Base-by-base conservation (phyloP, 176 grass and related monocot species). In the Carex pumila region DNA sequence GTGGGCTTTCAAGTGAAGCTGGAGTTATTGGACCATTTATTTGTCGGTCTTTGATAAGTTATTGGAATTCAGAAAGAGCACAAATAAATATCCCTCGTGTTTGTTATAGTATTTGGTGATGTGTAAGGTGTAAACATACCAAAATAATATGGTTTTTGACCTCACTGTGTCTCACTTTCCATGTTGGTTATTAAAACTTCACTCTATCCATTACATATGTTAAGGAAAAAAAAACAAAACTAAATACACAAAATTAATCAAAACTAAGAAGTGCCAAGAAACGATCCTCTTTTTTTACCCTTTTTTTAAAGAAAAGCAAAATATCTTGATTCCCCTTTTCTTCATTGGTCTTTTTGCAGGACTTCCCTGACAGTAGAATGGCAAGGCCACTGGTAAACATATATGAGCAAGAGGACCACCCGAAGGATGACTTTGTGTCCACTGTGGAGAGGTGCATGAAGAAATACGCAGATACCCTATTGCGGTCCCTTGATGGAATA, bases 361-460 rank as follows among this genome's bases (percentile, higher is more conserved):
- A 95, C 82, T 89, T 88, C 13, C 89, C 87, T 61, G 91, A 95
- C 11, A 87, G 71, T 81, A 93, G 88, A 25, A 86, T 87, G 8
- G 59, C 91, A 15, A 92, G 84, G 67, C 90, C 96, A 50, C 82
- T 92, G 84, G 88, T 94, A 12, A 93, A 90, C 79, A 92, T 94
- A 58, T 94, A 90, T 21, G 93, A 94, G 6, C 88, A 94, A 85
- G 93, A 95, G 56, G 92, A 81, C 29, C 49, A 71, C 80, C 92
- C 88, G 37, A 95, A 88, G 59, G 85, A 95, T 66, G 55, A 91
- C 0, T 65, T 95, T 13, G 91, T 87, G 21, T 87, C 83, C 41
- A 89, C 79, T 66, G 89, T 99, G 47, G 93, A 99, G 77, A 91
- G 71, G n/a, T 99, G 93, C 85, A 99, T 99, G 93, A 95, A 99